Conservation (phyloP, 2,329 filamentous ascomycete species). For the Fusarium ambrosium region DNA sequence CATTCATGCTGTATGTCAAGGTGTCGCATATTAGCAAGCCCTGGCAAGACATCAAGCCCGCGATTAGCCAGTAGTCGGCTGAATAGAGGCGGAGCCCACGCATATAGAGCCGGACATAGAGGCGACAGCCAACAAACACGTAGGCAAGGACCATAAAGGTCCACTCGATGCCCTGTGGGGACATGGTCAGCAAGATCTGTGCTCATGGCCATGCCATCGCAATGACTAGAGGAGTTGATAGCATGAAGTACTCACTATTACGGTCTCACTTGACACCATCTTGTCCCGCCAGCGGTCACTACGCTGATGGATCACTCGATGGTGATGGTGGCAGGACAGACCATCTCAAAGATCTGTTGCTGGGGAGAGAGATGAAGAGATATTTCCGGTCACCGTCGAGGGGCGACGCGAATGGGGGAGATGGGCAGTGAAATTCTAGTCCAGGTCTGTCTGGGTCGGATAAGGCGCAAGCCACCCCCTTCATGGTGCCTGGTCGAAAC, state of each 20-base stretch:
- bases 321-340: not conserved
- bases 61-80: slow-evolving; percentile 3
- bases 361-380: not conserved
- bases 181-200: not conserved
- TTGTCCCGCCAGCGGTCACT: not conserved
- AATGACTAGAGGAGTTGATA: not conserved
- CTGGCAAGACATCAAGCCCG: not conserved
- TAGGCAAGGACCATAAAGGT: slow-evolving; percentile 4
- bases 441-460: not conserved
- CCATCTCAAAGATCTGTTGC: not conserved
- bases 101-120: not conserved
- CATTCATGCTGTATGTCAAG: slow-evolving; percentile 6
- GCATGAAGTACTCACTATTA: not conserved
- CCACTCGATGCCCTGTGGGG: not conserved
- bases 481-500: not conserved
- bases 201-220: not conserved
- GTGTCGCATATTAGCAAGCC: slow-evolving; percentile 6
- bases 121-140: not conserved
- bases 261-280: slow-evolving; percentile 4
- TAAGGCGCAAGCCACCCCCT: not conserved
- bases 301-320: not conserved
- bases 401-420: not conserved
- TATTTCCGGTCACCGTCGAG: not conserved
- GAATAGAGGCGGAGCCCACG: not conserved
- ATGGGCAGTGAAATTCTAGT: not conserved